phyloP scores from a whole-genome alignment of 257 asterid genomes.

The Solanum pennellii region DNA sequence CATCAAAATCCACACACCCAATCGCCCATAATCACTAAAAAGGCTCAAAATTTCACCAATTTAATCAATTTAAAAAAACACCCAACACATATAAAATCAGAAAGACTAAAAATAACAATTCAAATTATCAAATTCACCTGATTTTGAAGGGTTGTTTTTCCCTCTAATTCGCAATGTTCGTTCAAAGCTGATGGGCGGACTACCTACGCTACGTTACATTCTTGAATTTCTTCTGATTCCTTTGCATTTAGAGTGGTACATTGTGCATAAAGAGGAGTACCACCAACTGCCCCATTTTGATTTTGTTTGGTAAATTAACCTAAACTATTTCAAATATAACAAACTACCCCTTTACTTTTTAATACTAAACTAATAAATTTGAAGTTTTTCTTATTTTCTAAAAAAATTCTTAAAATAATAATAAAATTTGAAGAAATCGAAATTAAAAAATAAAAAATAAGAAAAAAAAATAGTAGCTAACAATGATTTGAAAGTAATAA shows the following conservation, averaged over 20 bases:
- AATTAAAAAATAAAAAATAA: no score
- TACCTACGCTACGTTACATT: background rate
- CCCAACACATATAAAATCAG: no score
- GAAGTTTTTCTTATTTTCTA: background rate
- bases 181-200: background rate
- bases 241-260: background rate
- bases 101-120: background rate
- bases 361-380: background rate
- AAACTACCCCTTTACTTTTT: background rate
- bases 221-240: background rate
- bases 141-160: background rate
- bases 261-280: background rate
- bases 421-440: background rate
- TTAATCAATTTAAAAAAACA: background rate
- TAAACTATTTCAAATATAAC: background rate
- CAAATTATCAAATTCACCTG: background rate
- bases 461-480: background rate
- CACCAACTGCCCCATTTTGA: no score
- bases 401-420: no score
- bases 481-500: no score
- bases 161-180: background rate
- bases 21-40: background rate
- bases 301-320: background rate
- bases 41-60: background rate
- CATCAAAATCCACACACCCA: background rate